A percentile compares a stretch with the other conserved stretches of the same genome.
These are phyloP conservation scores for Psilocybe tampanensis DNA, from an alignment of 768 basidiomycete species.

Conservation along the genomic window DNA sequence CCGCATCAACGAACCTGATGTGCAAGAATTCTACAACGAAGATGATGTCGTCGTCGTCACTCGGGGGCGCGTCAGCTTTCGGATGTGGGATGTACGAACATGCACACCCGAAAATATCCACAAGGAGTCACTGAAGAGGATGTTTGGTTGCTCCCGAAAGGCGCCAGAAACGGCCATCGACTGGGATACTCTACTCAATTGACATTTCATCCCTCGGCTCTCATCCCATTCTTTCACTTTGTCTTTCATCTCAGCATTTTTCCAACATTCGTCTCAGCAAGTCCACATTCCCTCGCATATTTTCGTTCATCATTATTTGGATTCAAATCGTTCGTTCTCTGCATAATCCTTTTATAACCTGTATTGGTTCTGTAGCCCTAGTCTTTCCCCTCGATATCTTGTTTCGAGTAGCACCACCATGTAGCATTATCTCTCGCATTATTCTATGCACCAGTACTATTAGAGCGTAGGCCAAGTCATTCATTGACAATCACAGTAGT, in stretches of 20 bases:
- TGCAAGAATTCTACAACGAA: slow-evolving; percentile 37
- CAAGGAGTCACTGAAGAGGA: slow-evolving; percentile 64
- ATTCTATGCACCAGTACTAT: neutral
- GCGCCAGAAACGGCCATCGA: slow-evolving; percentile 59
- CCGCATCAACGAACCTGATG: slow-evolving; percentile 43
- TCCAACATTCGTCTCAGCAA: slow-evolving; percentile 11
- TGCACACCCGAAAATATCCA: slow-evolving; percentile 62
- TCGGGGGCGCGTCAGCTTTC: slow-evolving; percentile 63
- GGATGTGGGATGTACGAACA: slow-evolving; percentile 79
- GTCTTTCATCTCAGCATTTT: slow-evolving; percentile 13
- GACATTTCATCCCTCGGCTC: slow-evolving; percentile 33
- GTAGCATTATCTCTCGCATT: slow-evolving; percentile 18
- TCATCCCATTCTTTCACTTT: slow-evolving; percentile 8
- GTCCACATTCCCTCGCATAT: slow-evolving; percentile 9
- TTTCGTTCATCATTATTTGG: slow-evolving; percentile 7
- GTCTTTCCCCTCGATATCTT: slow-evolving; percentile 9
- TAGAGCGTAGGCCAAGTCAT: slow-evolving; percentile 3
- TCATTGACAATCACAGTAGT: neutral
- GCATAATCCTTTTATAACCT: slow-evolving; percentile 13
- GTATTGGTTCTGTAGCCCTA: slow-evolving; percentile 26
- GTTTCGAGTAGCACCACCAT: slow-evolving; percentile 12
- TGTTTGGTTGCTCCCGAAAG: slow-evolving; percentile 62
- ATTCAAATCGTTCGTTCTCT: slow-evolving; percentile 11
- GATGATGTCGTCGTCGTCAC: slow-evolving; percentile 70
- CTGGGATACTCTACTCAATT: slow-evolving; percentile 79